Evolutionary conservation across 345 rosid species (phyloP).

Genomic region (Dipteronia dyeriana): DNA sequence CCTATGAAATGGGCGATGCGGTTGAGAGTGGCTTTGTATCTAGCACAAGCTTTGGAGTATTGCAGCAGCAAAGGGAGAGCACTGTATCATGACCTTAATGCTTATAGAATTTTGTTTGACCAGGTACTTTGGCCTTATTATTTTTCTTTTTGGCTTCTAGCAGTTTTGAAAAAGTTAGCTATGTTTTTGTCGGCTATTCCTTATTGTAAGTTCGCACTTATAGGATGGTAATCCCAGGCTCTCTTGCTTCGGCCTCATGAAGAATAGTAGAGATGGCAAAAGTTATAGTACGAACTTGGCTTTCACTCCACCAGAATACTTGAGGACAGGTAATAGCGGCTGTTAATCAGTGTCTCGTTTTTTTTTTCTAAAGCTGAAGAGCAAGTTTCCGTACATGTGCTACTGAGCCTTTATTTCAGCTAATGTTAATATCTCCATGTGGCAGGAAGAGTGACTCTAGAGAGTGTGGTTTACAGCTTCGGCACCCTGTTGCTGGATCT

Average conservation of each 20-base stretch:
- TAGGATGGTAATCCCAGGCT: constrained; percentile 85
- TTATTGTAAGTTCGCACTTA: constrained; percentile 20
- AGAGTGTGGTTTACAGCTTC: constrained; percentile 88
- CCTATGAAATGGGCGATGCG: constrained; percentile 96
- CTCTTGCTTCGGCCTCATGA: constrained; percentile 87
- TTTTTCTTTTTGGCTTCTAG: neutral
- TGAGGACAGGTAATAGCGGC: constrained; percentile 64
- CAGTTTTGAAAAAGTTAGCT: constrained; percentile 2
- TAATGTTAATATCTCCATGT: constrained; percentile 6
- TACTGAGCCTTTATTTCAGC: constrained; percentile 2
- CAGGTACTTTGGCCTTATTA: constrained; percentile 40
- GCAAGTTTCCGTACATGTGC: neutral
- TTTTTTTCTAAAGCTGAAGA: neutral
- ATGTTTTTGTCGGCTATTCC: constrained; percentile 6
- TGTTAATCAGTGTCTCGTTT: neutral
- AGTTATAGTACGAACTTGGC: constrained; percentile 93
- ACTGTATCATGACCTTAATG: constrained; percentile 83
- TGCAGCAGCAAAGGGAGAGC: constrained; percentile 79
- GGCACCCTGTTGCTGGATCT: constrained; percentile 84
- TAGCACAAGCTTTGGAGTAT: constrained; percentile 82
- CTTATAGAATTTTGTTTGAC: constrained; percentile 79
- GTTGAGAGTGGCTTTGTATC: constrained; percentile 76
- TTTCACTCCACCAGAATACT: constrained; percentile 87
- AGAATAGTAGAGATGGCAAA: constrained; percentile 91
- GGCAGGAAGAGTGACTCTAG: constrained; percentile 78